Evolutionary conservation across 129 eudicot genomes (phyloP), one percentile per base, ranked within the genome.

Genomic region (Helichrysum umbraculigerum): DNA sequence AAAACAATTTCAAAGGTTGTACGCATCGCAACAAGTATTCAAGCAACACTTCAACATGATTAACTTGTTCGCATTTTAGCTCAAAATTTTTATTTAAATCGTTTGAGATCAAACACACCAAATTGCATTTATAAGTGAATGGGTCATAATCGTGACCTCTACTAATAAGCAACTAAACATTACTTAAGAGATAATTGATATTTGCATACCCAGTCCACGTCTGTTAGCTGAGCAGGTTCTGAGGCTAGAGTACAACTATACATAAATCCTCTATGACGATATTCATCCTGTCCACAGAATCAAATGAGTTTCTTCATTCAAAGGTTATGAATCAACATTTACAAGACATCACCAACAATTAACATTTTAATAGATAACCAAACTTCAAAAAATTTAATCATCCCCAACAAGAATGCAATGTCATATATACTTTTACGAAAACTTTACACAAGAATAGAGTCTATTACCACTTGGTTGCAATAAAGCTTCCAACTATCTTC

Each of bases 401-500:
- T 44, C 73, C 52, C 56, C 67, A 30, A 35, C 33, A 52, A 57
- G 51, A 39, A 70, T 37, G 37, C 22, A 66, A 68, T 42, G 11
- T 37, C 52, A 59, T 39, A 50, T 64, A 32, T 11, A 34, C 44
- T 34, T 41, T 41, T 5, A 58, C 61, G 30, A 70, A 68, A 73
- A 42, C 39, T 68, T 33, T 25, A 76, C 34, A 71, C 57, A 71
- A 54, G 47, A 68, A 25, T 5, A 71, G 32, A 78, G 52, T 60
- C 30, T 54, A 68, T 75, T 85, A 88, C 97, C 95, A 91, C 69
- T 71, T 67, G 77, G 61, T 87, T 85, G 84, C 97, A 86, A 80
- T 85, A 91, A 39, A 66, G 69, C 74, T 76, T 91, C 97, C 97
- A 91, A 58, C 80, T 82, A 67, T 85, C 85, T 77, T 91, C 97